These are phyloP conservation scores for Candida anutae DNA, from an alignment of 1,139 yeast species.

Conservation along the genomic window DNA sequence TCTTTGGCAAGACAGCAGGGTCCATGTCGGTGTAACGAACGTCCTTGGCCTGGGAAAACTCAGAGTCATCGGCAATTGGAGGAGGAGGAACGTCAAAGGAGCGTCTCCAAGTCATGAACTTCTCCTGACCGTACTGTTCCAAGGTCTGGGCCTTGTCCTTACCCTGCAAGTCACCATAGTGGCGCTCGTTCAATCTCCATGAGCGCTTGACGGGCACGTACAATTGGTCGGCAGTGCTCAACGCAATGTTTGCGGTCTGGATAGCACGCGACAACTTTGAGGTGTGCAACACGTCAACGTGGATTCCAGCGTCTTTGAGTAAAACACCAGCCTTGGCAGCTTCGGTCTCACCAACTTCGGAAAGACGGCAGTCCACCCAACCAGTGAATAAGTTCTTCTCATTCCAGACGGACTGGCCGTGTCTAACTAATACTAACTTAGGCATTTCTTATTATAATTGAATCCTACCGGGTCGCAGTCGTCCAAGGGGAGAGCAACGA, in stretches of 20 bases:
- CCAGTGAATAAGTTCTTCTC: constrained; percentile 98
- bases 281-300: constrained; percentile 86
- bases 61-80: constrained; percentile 64
- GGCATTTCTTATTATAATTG: constrained; percentile 36
- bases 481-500: no score
- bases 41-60: constrained; percentile 82
- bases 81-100: constrained; percentile 98
- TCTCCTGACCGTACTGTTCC: constrained; percentile 81
- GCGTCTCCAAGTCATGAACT: constrained; percentile 97
- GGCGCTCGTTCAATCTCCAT: constrained; percentile 99
- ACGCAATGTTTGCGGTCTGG: constrained; percentile 95
- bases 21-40: constrained; percentile 78
- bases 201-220: constrained; percentile 91
- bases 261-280: constrained; percentile 93
- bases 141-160: constrained; percentile 94
- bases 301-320: constrained; percentile 76
- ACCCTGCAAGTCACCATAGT: constrained; percentile 98
- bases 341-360: constrained; percentile 80
- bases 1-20: constrained; percentile 80
- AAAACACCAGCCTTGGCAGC: constrained; percentile 92
- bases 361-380: constrained; percentile 93
- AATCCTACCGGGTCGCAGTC: no score
- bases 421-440: constrained; percentile 80
- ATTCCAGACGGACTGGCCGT: constrained; percentile 99
- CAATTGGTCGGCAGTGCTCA: constrained; percentile 81